Evolutionary conservation across 768 basidiomycete genomes (phyloP).

Genomic region (Lentinus tigrinus): DNA sequence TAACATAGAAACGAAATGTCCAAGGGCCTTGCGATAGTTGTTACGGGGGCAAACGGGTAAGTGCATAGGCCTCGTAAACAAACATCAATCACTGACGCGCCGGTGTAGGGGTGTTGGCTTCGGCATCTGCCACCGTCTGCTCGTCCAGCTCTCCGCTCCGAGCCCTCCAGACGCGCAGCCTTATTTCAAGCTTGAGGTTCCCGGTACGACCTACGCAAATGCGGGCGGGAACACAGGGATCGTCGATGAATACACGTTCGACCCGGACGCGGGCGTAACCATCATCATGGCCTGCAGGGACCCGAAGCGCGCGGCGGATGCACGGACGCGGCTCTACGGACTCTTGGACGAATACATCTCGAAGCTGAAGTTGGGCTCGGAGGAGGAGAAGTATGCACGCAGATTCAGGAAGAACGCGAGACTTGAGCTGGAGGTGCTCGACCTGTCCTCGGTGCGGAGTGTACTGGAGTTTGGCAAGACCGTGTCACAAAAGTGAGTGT

Average conservation of each 20-base stretch:
- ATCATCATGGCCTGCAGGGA: slow-evolving; percentile 82
- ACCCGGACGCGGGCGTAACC: slow-evolving; percentile 55
- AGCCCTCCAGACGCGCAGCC: slow-evolving; percentile 52
- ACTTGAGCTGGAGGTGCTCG: slow-evolving; percentile 61
- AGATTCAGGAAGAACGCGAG: slow-evolving; percentile 57
- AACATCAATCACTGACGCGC: neutral
- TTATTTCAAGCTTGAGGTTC: slow-evolving; percentile 31
- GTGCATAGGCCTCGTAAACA: neutral
- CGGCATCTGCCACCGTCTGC: slow-evolving; percentile 77
- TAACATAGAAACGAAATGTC: neutral
- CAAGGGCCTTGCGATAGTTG: slow-evolving; percentile 29
- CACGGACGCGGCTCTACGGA: slow-evolving; percentile 50
- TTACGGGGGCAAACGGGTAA: slow-evolving; percentile 38
- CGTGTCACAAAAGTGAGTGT: slow-evolving; percentile 50
- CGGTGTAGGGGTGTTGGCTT: slow-evolving; percentile 73
- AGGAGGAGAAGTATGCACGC: slow-evolving; percentile 53
- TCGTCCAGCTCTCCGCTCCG: slow-evolving; percentile 59
- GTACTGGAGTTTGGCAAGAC: slow-evolving; percentile 62
- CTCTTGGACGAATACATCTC: slow-evolving; percentile 56
- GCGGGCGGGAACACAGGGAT: slow-evolving; percentile 9
- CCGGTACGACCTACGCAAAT: slow-evolving; percentile 14
- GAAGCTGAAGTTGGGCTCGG: slow-evolving; percentile 31
- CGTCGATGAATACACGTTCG: slow-evolving; percentile 13
- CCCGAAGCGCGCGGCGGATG: slow-evolving; percentile 57
- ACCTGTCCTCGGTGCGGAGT: slow-evolving; percentile 59